Conservation (phyloP, 257 asterid species). For the Verbascum thapsus region DNA sequence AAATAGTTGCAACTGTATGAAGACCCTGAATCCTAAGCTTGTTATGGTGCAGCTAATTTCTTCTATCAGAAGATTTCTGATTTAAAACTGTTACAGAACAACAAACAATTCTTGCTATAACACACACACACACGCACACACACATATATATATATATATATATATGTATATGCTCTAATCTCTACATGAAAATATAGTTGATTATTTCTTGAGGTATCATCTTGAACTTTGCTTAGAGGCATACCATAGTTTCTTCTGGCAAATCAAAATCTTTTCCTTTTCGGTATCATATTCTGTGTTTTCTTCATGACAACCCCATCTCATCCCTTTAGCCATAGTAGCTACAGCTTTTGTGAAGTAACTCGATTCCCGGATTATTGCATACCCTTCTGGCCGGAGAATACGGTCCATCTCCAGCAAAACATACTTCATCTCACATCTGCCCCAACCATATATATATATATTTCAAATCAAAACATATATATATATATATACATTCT, state of each 20-base stretch:
- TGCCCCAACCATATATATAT: constrained; percentile 3
- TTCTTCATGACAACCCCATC: constrained; percentile 41
- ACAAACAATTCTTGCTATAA: constrained; percentile 10
- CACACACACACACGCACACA: too few relatives aligned
- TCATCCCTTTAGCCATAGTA: constrained; percentile 36
- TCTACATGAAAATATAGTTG: constrained; percentile 21
- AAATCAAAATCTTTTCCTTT: constrained; percentile 35
- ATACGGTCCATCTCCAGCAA: constrained; percentile 46
- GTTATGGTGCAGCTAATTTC: background rate
- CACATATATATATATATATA: too few relatives aligned
- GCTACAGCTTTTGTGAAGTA: constrained; percentile 36
- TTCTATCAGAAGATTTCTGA: background rate
- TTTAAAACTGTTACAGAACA: background rate
- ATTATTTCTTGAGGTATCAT: background rate
- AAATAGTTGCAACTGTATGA: too few relatives aligned
- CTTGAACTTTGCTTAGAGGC: constrained; percentile 34
- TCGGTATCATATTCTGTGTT: constrained; percentile 26
- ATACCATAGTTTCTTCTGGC: constrained; percentile 49
- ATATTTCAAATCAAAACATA: too few relatives aligned
- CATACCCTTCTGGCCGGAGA: constrained; percentile 42
- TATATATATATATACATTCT: too few relatives aligned
- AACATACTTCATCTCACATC: constrained; percentile 44
- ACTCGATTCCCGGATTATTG: constrained; percentile 37
- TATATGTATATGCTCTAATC: background rate
- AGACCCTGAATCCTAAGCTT: background rate